phyloP scores from a whole-genome alignment of 2,329 filamentous ascomycete species.

The Rutstroemia sp. region DNA sequence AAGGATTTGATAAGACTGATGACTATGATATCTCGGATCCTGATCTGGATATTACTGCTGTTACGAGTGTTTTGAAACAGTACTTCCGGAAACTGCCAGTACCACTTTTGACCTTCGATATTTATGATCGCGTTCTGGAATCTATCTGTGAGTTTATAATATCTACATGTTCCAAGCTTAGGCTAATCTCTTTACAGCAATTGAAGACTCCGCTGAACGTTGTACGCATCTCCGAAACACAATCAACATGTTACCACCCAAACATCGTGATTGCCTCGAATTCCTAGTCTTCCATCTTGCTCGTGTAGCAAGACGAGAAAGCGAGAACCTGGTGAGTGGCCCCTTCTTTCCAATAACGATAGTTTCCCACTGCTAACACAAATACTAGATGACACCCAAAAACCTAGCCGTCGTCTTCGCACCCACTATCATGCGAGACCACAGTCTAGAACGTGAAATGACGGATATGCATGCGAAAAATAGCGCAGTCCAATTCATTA shows the following conservation, averaged over 20 bases:
- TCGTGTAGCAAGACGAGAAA: slow-evolving; percentile 74
- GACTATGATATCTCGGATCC: slow-evolving; percentile 92
- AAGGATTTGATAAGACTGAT: slow-evolving; percentile 80
- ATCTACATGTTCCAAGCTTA: background rate
- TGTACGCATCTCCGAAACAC: slow-evolving; percentile 65
- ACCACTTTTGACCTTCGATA: slow-evolving; percentile 83
- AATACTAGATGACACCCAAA: slow-evolving; percentile 77
- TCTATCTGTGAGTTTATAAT: slow-evolving; percentile 54
- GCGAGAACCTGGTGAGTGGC: slow-evolving; percentile 70
- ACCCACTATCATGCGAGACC: slow-evolving; percentile 91
- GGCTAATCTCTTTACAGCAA: slow-evolving; percentile 39
- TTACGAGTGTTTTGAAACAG: slow-evolving; percentile 93
- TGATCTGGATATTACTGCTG: slow-evolving; percentile 88
- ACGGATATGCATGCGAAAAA: slow-evolving; percentile 94
- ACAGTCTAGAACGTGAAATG: slow-evolving; percentile 87
- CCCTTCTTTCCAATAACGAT: background rate
- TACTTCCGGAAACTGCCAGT: slow-evolving; percentile 92
- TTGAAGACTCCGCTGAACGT: slow-evolving; percentile 59
- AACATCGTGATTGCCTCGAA: slow-evolving; percentile 83
- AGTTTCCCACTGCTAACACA: slow-evolving; percentile 20
- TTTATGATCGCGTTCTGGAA: slow-evolving; percentile 85
- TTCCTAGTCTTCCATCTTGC: slow-evolving; percentile 91
- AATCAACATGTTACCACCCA: slow-evolving; percentile 70
- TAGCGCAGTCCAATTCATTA: slow-evolving; percentile 81
- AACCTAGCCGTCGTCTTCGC: slow-evolving; percentile 97